These are phyloP conservation scores for Blastobotrys capitulatus DNA, from an alignment of 1,139 yeast species.

Conservation along the genomic window DNA sequence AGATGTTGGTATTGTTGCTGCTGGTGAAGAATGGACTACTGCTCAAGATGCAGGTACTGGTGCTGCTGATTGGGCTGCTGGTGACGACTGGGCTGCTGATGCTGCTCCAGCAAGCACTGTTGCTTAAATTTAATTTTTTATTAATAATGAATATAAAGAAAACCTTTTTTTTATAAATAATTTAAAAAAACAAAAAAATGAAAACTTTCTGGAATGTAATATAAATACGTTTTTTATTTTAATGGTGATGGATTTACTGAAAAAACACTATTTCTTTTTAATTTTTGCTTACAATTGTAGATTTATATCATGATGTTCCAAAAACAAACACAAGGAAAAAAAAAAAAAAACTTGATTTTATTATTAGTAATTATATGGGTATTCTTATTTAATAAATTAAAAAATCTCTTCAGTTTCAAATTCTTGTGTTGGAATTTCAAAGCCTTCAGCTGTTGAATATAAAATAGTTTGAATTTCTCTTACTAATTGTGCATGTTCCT, in stretches of 20 bases:
- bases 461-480: constrained; percentile 64
- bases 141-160: background rate
- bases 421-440: constrained; percentile 34
- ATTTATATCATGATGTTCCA: constrained; percentile 30
- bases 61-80: constrained; percentile 45
- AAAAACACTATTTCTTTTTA: constrained; percentile 31
- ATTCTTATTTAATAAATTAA: constrained; percentile 7
- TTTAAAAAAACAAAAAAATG: background rate
- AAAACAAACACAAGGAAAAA: background rate
- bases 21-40: constrained; percentile 78
- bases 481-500: constrained; percentile 17
- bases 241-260: constrained; percentile 13
- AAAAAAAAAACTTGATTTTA: too few relatives aligned
- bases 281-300: constrained; percentile 34
- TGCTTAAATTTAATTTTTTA: constrained; percentile 19
- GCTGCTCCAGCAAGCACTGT: constrained; percentile 38
- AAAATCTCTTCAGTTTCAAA: constrained; percentile 31
- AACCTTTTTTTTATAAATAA: background rate
- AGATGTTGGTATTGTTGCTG: constrained; percentile 51
- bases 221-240: constrained; percentile 3
- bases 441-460: constrained; percentile 77
- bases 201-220: background rate
- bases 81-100: constrained; percentile 70
- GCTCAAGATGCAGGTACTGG: constrained; percentile 50
- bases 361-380: too few relatives aligned